Conservation (phyloP, 23 red algal species). For the Gracilaria vermiculophylla region DNA sequence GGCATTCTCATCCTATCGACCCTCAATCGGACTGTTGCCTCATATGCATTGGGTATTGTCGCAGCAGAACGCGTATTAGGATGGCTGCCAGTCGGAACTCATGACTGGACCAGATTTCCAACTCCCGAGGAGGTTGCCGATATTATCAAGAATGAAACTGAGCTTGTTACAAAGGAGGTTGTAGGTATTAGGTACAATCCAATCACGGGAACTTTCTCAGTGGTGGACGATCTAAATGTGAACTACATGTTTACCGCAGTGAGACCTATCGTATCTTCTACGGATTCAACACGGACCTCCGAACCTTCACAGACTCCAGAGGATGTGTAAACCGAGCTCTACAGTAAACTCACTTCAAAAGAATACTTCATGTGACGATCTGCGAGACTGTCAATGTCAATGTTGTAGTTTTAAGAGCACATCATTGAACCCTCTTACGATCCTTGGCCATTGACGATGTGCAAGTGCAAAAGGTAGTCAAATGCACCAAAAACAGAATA, state of each 20-base stretch:
- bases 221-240: conserved; percentile 46
- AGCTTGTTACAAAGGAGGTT: conserved; percentile 39
- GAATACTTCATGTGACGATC: no score
- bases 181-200: conserved; percentile 63
- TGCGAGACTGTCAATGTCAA: no score
- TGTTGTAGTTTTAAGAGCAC: no score
- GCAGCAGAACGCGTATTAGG: conserved; percentile 77
- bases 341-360: no score
- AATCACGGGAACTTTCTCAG: conserved; percentile 42
- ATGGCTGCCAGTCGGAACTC: conserved; percentile 84
- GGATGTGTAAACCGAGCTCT: no score
- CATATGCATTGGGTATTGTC: conserved; percentile 69
- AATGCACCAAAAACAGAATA: no score
- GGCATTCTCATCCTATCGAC: conserved; percentile 91
- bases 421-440: no score
- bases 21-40: conserved; percentile 70
- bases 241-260: conserved; percentile 80
- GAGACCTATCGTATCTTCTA: not conserved
- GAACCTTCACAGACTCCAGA: no score
- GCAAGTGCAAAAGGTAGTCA: no score
- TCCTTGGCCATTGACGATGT: no score
- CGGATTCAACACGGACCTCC: not conserved
- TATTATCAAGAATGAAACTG: conserved; percentile 30
- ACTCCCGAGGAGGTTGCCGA: conserved; percentile 74
- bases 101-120: conserved; percentile 89